These are phyloP conservation scores for Eutrema yunnanense DNA, from an alignment of 345 rosid genomes.

Conservation along the genomic window DNA sequence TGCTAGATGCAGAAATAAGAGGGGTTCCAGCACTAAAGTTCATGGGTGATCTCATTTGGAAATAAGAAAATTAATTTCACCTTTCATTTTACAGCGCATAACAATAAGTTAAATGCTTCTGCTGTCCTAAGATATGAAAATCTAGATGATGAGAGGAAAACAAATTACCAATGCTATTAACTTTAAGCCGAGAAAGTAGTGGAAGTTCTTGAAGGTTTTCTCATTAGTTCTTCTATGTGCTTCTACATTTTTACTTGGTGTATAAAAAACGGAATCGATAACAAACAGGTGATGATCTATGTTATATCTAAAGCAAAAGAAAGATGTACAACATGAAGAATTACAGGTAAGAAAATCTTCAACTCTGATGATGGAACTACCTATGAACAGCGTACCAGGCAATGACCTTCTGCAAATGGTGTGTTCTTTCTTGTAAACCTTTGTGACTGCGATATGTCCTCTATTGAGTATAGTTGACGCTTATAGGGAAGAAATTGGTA, in stretches of 20 bases:
- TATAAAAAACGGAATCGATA: neutral
- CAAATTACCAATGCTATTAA: constrained; percentile 8
- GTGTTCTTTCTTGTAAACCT: constrained; percentile 10
- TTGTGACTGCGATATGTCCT: constrained; percentile 1
- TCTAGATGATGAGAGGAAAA: constrained; percentile 9
- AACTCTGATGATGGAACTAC: constrained; percentile 18
- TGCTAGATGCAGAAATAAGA: constrained; percentile 70
- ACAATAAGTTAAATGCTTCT: constrained; percentile 2
- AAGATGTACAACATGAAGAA: constrained; percentile 23
- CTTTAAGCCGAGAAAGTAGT: constrained; percentile 17
- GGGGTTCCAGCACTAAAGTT: constrained; percentile 77
- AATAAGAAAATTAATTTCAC: constrained; percentile 16
- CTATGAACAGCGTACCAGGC: constrained; percentile 11
- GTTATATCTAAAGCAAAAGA: constrained; percentile 12
- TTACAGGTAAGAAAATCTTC: constrained; percentile 10
- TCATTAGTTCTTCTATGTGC: constrained; percentile 16
- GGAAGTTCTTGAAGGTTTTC: constrained; percentile 13
- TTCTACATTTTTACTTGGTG: constrained; percentile 21
- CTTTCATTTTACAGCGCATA: neutral
- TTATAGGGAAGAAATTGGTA: constrained; percentile 8
- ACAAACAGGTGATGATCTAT: constrained; percentile 4
- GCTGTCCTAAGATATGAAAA: neutral
- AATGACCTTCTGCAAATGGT: constrained; percentile 11
- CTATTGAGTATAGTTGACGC: neutral
- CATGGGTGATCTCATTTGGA: constrained; percentile 69